phyloP scores from a whole-genome alignment of 768 basidiomycete genomes.

The Calocera cornea region DNA sequence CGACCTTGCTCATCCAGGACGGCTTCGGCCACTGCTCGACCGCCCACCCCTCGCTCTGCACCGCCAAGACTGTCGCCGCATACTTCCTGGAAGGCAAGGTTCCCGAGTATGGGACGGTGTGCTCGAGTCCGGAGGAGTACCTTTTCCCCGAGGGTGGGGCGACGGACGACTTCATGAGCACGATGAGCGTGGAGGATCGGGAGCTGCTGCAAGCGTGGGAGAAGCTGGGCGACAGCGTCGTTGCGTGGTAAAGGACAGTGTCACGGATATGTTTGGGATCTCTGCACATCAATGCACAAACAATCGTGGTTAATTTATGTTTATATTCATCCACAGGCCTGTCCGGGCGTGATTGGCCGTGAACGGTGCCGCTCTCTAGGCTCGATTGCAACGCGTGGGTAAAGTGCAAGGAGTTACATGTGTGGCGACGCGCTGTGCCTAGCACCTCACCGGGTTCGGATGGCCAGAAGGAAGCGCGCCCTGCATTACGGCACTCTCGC shows the following conservation, averaged over 20 bases:
- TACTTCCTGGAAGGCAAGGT: slow-evolving; percentile 15
- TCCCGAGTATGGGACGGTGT: slow-evolving; percentile 9
- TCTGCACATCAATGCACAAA: too few relatives aligned
- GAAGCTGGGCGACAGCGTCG: background rate
- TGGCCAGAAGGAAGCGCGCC: too few relatives aligned
- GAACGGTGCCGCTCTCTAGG: too few relatives aligned
- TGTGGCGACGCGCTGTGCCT: too few relatives aligned
- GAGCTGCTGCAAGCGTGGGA: background rate
- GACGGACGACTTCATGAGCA: background rate
- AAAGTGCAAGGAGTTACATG: too few relatives aligned
- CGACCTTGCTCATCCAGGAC: slow-evolving; percentile 12
- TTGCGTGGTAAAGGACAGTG: background rate
- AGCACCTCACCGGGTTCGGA: too few relatives aligned
- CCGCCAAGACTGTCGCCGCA: slow-evolving; percentile 7
- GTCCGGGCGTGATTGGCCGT: too few relatives aligned
- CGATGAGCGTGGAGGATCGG: background rate
- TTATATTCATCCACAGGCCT: too few relatives aligned
- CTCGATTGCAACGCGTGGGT: too few relatives aligned
- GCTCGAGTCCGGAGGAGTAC: slow-evolving; percentile 8
- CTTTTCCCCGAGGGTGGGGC: slow-evolving; percentile 6
- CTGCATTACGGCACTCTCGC: too few relatives aligned
- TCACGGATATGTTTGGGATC: too few relatives aligned
- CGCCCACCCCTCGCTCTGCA: slow-evolving; percentile 15
- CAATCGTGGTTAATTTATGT: too few relatives aligned
- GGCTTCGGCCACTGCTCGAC: slow-evolving; percentile 16